These are phyloP conservation scores for Limtongozyma cylindracea DNA, from an alignment of 805 yeast genomes.

Conservation along the genomic window DNA sequence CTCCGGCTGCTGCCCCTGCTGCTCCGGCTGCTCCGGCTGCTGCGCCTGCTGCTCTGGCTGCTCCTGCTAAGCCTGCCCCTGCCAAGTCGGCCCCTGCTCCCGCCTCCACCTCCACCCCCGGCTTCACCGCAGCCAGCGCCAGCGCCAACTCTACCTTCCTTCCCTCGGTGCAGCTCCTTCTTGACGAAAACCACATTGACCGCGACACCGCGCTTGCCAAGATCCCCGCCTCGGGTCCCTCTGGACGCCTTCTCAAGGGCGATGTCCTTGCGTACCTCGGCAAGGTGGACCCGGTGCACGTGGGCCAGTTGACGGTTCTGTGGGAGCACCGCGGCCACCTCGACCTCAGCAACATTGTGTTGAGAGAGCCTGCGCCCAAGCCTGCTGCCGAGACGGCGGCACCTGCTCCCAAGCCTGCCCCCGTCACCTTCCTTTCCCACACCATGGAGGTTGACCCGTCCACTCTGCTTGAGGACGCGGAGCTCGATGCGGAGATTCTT, in stretches of 20 bases:
- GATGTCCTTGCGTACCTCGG: conserved; percentile 78
- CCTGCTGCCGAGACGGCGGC: no score
- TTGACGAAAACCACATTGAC: conserved; percentile 37
- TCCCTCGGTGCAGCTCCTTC: conserved; percentile 55
- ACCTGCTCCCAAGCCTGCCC: no score
- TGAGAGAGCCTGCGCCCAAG: no score
- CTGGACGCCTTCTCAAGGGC: conserved; percentile 73
- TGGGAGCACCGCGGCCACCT: conserved; percentile 31
- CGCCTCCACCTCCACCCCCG: neutral
- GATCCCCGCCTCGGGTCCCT: conserved; percentile 71
- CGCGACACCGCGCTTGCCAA: conserved; percentile 42
- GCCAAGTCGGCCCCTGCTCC: neutral
- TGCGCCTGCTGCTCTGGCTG: no score
- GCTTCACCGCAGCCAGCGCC: conserved; percentile 15
- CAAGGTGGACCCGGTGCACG: conserved; percentile 29
- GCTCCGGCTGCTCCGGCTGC: neutral
- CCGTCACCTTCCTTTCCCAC: no score
- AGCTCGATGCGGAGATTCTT: no score
- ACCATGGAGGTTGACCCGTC: no score
- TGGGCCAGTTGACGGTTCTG: conserved; percentile 24
- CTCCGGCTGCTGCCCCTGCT: conserved; percentile 1
- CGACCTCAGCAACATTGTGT: conserved; percentile 57
- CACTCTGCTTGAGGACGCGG: no score
- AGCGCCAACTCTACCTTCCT: conserved; percentile 37
- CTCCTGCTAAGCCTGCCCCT: conserved; percentile 1